Conservation (phyloP, 1,284 basidiomycete genomes). For the Marasmius sp. region DNA sequence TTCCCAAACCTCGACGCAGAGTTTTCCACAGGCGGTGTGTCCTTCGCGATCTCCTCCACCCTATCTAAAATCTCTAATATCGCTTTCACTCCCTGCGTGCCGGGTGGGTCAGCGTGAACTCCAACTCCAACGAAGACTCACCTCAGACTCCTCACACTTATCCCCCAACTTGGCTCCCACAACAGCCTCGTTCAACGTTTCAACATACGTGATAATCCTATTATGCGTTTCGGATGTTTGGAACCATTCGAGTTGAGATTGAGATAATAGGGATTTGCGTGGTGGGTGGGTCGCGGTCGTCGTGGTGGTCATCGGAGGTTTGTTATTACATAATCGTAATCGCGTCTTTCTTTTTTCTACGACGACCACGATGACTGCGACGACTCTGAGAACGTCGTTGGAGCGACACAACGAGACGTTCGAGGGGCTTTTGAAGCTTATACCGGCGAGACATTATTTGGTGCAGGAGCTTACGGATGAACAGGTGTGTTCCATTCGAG, state of each 20-base stretch:
- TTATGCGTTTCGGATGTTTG: conserved; percentile 73
- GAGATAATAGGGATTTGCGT: conserved; percentile 79
- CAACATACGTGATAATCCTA: conserved; percentile 74
- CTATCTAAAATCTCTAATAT: conserved; percentile 65
- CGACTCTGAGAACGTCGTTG: conserved; percentile 64
- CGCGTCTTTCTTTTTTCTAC: conserved; percentile 21
- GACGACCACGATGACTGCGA: conserved; percentile 44
- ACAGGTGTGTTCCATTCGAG: conserved; percentile 56
- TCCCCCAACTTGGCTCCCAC: conserved; percentile 79
- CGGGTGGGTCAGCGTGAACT: too few relatives aligned
- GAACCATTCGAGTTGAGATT: conserved; percentile 82
- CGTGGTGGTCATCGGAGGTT: neutral
- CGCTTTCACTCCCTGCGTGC: conserved; percentile 68
- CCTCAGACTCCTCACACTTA: conserved; percentile 58
- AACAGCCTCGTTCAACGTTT: conserved; percentile 75
- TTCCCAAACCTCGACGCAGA: conserved; percentile 94
- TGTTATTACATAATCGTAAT: neutral
- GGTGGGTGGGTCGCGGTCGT: too few relatives aligned
- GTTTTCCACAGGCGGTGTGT: conserved; percentile 88
- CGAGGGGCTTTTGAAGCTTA: conserved; percentile 76
- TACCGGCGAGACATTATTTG: conserved; percentile 88
- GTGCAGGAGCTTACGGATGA: conserved; percentile 69
- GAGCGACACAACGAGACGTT: conserved; percentile 84
- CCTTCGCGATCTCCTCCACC: conserved; percentile 67
- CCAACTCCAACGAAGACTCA: conserved; percentile 26